Evolutionary conservation across 2,329 filamentous ascomycete species (phyloP).

Genomic region (Fusarium camptoceras): DNA sequence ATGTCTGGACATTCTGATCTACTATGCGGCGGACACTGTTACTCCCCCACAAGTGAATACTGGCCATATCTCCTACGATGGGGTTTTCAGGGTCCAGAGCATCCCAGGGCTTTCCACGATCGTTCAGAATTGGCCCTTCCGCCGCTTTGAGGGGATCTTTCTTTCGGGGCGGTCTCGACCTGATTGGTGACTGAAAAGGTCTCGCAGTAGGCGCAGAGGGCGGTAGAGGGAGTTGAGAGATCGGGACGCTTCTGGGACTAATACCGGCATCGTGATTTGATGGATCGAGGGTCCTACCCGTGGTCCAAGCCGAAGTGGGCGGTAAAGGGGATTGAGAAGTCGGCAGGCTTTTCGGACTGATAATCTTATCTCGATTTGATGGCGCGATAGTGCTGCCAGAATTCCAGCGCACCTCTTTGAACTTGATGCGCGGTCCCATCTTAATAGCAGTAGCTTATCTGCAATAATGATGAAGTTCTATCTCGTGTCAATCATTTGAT

Average conservation of each 20-base stretch:
- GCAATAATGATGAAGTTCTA: not conserved
- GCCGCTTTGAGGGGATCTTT: not conserved
- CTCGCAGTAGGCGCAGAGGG: not conserved
- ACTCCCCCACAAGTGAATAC: not conserved
- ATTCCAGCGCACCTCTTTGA: not conserved
- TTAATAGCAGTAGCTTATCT: not conserved
- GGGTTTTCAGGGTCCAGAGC: not conserved
- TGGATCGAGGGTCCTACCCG: not conserved
- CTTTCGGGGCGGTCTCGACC: not conserved
- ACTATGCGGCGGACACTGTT: not conserved
- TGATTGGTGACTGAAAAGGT: not conserved
- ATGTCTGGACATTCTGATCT: not conserved
- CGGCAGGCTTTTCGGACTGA: not conserved
- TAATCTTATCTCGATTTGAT: not conserved
- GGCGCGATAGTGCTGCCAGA: not conserved
- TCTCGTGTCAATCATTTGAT: not conserved
- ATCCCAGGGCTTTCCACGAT: not conserved
- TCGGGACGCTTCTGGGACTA: too few relatives aligned
- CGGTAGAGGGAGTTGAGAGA: not conserved
- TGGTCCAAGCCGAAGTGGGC: too few relatives aligned
- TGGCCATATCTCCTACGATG: not conserved
- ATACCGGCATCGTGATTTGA: too few relatives aligned
- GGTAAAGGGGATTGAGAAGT: not conserved
- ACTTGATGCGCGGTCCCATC: not conserved
- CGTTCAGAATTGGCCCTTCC: not conserved